Base-by-base conservation (phyloP, 345 rosid species). In the Sapria himalayana region DNA sequence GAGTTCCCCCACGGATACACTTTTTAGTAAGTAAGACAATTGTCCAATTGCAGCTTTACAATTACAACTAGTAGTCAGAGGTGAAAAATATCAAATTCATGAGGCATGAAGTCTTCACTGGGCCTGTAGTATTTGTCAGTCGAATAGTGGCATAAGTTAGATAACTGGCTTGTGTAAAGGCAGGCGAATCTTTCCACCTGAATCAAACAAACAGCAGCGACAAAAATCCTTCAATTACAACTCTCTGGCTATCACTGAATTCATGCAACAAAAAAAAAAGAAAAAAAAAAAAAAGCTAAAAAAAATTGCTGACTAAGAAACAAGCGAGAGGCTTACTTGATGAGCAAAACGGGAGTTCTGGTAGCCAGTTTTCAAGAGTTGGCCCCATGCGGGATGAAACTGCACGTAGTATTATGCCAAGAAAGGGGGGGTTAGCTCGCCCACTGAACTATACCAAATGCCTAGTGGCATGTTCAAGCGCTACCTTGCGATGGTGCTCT, bases 181-280 rank as follows among this genome's bases (percentile, higher is more conserved):
- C 98, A 89, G 1, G 94, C 98, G 43, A 82, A 89, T 74, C 98
- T 89, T 68, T 89, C 98, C 18, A 89, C 98, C 98, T 86, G 71
- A 39, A 49, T 34, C 15, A n/a, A 4, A 11, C 4, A 7, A 19
- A 15, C 2, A 15, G 19, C 14, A n/a, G 9, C 0, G 10, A 2
- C 7, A 3, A 41, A 7, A 23, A 7, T 14, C 4, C 10, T 13
- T 9, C 15, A 33, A 4, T 2, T 13, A 40, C 3, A 13, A 15
- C 33, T 15, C 17, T 13, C 16, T 21, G 22, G 15, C 16, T 33
- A 4, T n/a, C 31, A 19, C 4, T 7, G 15, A 22, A 29, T 44
- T 6, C 41, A 42, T 14, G 23, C 12, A 7, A 25, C 10, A 19
- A 10, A 22, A n/a, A 11, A 2, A 19, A 7, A 2, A 16, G 15